A percentile compares a stretch with the other conserved stretches of the same genome.
Evolutionary conservation across 495 filamentous ascomycete species (phyloP).

Genomic region (Penicillium paradoxum): DNA sequence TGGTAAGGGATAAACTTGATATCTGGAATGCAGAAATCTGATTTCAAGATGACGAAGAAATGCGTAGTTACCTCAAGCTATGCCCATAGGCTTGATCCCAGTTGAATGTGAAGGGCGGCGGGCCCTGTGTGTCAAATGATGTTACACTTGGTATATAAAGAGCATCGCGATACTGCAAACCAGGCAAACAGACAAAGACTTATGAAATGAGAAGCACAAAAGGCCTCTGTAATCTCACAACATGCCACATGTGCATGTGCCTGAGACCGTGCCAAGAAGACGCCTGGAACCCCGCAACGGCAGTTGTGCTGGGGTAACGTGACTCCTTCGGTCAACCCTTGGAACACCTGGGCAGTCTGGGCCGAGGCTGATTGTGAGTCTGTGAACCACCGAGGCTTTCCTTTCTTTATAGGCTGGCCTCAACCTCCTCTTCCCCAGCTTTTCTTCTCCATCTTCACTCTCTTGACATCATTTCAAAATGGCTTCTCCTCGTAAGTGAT

Average conservation of each 20-base stretch:
- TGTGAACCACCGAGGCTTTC: constrained; percentile 13
- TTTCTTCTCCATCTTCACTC: constrained; percentile 13
- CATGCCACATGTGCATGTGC: neutral
- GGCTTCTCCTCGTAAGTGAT: constrained; percentile 74
- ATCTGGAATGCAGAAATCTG: no score
- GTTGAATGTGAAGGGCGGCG: no score
- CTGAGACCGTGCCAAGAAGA: neutral
- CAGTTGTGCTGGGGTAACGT: neutral
- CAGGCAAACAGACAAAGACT: no score
- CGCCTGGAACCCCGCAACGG: neutral
- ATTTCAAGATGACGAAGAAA: no score
- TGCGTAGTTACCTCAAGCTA: no score
- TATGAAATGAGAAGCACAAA: no score
- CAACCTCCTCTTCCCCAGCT: constrained; percentile 18
- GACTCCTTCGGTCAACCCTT: constrained; percentile 3
- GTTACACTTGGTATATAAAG: no score
- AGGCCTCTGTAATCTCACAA: neutral
- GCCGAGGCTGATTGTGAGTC: constrained; percentile 15
- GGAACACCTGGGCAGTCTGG: no score
- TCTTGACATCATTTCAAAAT: constrained; percentile 44
- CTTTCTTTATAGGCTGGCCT: constrained; percentile 19
- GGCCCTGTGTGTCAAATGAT: no score
- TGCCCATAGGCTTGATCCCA: no score
- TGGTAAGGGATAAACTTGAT: no score
- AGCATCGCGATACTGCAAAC: no score